These are phyloP conservation scores for Linaria vulgaris DNA, from an alignment of 257 asterid species.

Conservation along the genomic window DNA sequence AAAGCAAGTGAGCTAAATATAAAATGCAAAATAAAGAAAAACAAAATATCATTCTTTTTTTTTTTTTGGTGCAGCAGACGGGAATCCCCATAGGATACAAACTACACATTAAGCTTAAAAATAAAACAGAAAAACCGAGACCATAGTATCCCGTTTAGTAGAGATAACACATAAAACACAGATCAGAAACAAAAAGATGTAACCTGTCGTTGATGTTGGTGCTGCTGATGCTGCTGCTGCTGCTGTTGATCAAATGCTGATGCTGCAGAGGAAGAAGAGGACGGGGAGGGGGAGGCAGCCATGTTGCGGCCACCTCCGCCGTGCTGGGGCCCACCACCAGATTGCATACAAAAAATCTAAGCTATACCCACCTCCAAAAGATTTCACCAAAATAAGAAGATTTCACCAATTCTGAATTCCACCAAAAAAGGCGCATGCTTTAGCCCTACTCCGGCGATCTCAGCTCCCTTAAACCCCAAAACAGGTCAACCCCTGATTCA, in stretches of 20 bases:
- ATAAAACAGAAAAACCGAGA: too few species aligned
- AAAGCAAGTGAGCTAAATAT: background rate
- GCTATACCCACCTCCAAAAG: background rate
- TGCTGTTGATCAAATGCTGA: constrained; percentile 92
- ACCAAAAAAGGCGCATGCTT: constrained; percentile 16
- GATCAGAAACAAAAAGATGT: constrained; percentile 23
- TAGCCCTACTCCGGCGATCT: constrained; percentile 4
- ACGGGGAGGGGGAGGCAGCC: constrained; percentile 81
- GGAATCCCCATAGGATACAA: background rate
- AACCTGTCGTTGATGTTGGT: constrained; percentile 77
- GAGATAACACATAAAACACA: constrained; percentile 2
- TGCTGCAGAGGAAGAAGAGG: constrained; percentile 85
- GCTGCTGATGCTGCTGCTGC: constrained; percentile 75
- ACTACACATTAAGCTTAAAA: background rate
- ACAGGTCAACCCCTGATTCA: constrained; percentile 19
- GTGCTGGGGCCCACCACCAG: constrained; percentile 91
- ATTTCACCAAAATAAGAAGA: too few species aligned
- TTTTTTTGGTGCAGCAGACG: background rate
- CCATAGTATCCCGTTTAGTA: background rate
- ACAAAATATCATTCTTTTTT: constrained; percentile 8
- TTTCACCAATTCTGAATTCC: background rate
- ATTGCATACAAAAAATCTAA: constrained; percentile 56
- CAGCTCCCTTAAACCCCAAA: constrained; percentile 11
- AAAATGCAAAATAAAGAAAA: constrained; percentile 10
- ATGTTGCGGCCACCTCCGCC: constrained; percentile 75